Base-by-base conservation (phyloP, 192 early-diverging fungal genomes). In the Umbelopsis sp. region DNA sequence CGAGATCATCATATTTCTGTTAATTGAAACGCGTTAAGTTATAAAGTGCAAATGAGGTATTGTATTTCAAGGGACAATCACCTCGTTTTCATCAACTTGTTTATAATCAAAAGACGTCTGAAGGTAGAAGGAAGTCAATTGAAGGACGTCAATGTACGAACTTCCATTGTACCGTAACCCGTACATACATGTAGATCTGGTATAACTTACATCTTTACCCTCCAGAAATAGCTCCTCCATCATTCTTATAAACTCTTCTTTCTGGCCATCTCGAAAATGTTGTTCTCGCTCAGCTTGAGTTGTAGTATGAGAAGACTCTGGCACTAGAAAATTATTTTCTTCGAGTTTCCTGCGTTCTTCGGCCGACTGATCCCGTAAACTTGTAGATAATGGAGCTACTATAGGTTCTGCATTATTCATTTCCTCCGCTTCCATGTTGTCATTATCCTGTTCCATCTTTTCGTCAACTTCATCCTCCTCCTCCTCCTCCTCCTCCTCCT, bases 401-500 rank as follows among this genome's bases (percentile, higher is more conserved):
- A 12, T 14, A 7, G 26, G 24, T 3, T 34, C 43, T 16, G 49
- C 29, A 17, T 17, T 53, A 29, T 51, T 45, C 31, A 24, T 24
- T 24, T 68, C 65, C 12, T 25, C 36, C 2, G 43, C 43, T 11
- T 69, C 50, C n/a, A 29, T 17, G 6, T 49, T 47, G 6, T 36
- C 50, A 0, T 41, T 22, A 3, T 59, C n/a, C n/a, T 53, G 24
- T 24, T 49, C 44, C 11, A 50, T 45, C 24, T 72, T 54, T 41
- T 72, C 59, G 21, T 73, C 36, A 41, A 1, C 38, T 17, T 69
- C 66, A 4, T 74, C 74, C 9, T 81, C 74, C 0, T 77, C 72
- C 3, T 73, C 59, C 10, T 80, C 74, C 41, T 83, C 82, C 26
- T 83, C 80, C 9, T 83, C 82, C 29, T 77, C 74, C n/a, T 72